phyloP scores from a whole-genome alignment of 2,329 filamentous ascomycete genomes.

The Penicillium vulpinum region DNA sequence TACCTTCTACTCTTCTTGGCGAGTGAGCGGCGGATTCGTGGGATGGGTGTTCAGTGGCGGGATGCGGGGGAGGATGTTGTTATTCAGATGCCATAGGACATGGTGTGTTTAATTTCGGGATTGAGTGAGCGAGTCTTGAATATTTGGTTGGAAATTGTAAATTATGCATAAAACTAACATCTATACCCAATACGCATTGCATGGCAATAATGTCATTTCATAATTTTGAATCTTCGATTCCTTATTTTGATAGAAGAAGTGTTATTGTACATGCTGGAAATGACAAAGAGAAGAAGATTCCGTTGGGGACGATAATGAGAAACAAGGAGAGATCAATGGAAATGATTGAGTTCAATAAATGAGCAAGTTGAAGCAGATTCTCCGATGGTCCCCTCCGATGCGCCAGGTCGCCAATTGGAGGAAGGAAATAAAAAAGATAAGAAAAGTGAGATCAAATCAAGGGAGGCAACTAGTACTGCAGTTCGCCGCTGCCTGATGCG shows the following conservation, averaged over 20 bases:
- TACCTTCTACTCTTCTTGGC: constrained; percentile 75
- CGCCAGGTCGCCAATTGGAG: constrained; percentile 16
- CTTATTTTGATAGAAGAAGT: constrained; percentile 8
- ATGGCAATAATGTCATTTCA: background rate
- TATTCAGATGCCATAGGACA: constrained; percentile 48
- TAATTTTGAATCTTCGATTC: constrained; percentile 7
- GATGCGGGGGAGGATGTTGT: constrained; percentile 61
- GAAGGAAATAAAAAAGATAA: background rate
- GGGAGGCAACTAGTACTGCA: constrained; percentile 70
- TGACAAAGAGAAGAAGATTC: constrained; percentile 1
- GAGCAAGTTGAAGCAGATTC: constrained; percentile 12
- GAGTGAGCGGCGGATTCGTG: constrained; percentile 63
- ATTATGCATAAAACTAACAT: background rate
- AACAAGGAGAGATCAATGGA: constrained; percentile 2
- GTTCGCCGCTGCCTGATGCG: constrained; percentile 72
- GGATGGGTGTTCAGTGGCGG: constrained; percentile 63
- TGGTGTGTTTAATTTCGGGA: background rate
- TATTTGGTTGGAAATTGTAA: background rate
- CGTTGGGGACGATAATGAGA: background rate
- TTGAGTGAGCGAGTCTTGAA: background rate
- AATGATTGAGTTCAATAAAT: constrained; percentile 8
- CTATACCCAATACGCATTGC: background rate
- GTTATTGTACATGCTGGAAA: constrained; percentile 23
- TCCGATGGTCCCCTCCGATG: constrained; percentile 15
- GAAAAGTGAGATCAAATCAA: background rate